Percentiles rank a stretch among this genome's conserved stretches.
Conservation (phyloP, 140 eudicot species). For the Anethum foeniculum region DNA sequence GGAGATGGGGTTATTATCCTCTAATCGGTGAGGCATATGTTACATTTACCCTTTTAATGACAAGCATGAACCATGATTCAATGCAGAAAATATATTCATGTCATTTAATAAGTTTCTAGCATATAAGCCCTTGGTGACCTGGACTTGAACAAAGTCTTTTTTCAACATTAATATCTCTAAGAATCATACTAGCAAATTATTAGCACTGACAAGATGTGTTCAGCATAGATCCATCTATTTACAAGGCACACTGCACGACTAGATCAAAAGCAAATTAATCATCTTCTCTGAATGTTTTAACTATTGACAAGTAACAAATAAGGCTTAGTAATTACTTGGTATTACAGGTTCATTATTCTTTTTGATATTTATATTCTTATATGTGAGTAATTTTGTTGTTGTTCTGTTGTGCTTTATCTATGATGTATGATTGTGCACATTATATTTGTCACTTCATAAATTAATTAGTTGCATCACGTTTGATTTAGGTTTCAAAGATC, state of each 20-base stretch:
- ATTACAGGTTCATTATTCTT: neutral
- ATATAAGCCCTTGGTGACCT: neutral
- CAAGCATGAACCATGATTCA: neutral
- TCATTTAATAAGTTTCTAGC: neutral
- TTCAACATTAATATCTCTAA: neutral
- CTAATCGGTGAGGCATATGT: conserved; percentile 45
- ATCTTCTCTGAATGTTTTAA: neutral
- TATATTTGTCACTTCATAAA: neutral
- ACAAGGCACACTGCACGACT: neutral
- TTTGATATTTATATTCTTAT: neutral
- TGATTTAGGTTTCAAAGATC: conserved; percentile 77
- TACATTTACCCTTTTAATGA: neutral
- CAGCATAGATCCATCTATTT: neutral
- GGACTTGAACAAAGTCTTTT: neutral
- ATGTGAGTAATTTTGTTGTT: neutral
- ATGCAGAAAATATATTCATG: neutral
- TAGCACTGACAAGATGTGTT: neutral
- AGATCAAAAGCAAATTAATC: neutral
- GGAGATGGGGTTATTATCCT: conserved; percentile 59
- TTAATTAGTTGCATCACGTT: conserved; percentile 5
- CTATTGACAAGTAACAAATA: neutral
- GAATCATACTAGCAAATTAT: neutral
- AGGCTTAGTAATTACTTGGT: neutral
- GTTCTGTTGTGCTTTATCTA: neutral
- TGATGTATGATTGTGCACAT: neutral